Conservation (phyloP, 805 yeast species). For the Schizosaccharomyces pombe region DNA sequence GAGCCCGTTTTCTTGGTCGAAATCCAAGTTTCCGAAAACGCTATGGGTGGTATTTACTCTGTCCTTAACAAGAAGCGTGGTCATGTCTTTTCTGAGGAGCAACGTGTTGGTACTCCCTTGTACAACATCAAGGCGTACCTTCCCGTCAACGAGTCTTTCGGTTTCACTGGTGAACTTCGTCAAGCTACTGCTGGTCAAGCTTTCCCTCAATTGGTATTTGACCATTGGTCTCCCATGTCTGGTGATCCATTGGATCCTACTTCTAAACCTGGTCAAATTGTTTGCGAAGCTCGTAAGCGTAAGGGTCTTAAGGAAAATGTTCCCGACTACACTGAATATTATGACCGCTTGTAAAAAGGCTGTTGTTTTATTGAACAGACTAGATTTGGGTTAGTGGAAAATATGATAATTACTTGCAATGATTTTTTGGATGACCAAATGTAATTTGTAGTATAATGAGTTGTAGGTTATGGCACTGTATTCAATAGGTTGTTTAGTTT, state of each 20-base stretch:
- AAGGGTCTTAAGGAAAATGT: conserved; percentile 90
- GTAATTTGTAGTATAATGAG: background rate
- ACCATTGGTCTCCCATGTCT: conserved; percentile 81
- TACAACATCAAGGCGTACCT: conserved; percentile 98
- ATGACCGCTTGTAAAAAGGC: conserved; percentile 27
- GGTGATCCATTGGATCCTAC: conserved; percentile 86
- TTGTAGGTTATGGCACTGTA: no score
- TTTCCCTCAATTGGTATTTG: conserved; percentile 99
- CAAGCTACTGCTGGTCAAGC: conserved; percentile 99
- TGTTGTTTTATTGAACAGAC: background rate
- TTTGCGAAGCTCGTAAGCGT: conserved; percentile 61
- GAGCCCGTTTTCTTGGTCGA: conserved; percentile 98
- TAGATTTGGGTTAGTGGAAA: background rate
- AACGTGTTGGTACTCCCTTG: conserved; percentile 99
- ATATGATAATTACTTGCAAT: background rate
- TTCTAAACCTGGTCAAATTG: conserved; percentile 45
- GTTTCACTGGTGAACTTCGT: conserved; percentile 98
- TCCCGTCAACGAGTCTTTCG: conserved; percentile 99
- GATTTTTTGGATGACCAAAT: background rate
- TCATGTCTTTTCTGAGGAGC: conserved; percentile 97
- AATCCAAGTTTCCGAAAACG: conserved; percentile 97
- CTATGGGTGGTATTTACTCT: conserved; percentile 99
- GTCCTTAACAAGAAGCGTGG: conserved; percentile 96
- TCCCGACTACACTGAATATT: conserved; percentile 98
- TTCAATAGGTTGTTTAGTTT: no score